Conservation (phyloP, 1,284 basidiomycete genomes). For the Bondarzewia mesenterica region DNA sequence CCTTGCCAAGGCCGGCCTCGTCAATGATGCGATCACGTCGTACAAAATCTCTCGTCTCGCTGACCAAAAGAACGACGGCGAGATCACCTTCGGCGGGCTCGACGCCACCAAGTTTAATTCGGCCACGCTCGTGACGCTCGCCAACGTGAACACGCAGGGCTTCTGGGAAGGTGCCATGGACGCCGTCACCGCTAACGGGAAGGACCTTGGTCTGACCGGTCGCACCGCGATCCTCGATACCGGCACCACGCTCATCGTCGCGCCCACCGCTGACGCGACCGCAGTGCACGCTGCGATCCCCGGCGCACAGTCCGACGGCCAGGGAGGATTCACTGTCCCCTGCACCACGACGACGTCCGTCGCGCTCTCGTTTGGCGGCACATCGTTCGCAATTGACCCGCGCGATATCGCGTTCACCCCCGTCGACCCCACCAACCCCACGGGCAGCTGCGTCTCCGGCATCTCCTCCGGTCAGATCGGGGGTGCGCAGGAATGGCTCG, state of each 20-base stretch:
- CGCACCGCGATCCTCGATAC: conserved; percentile 76
- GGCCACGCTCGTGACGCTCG: conserved; percentile 43
- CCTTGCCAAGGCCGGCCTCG: conserved; percentile 51
- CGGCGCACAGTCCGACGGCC: conserved; percentile 51
- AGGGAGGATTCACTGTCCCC: conserved; percentile 60
- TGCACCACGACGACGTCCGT: conserved; percentile 63
- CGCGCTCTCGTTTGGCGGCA: conserved; percentile 61
- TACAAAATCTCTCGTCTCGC: conserved; percentile 75
- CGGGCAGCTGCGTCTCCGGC: conserved; percentile 67
- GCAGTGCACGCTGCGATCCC: conserved; percentile 52
- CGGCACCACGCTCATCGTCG: conserved; percentile 64
- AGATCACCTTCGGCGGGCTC: conserved; percentile 76
- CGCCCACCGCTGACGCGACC: conserved; percentile 49
- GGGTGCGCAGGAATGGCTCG: conserved; percentile 66
- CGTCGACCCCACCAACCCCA: conserved; percentile 48
- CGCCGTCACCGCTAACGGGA: conserved; percentile 48
- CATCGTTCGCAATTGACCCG: conserved; percentile 47
- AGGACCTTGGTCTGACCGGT: conserved; percentile 41
- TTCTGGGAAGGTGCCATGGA: conserved; percentile 76
- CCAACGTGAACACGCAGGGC: conserved; percentile 54
- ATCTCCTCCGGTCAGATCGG: conserved; percentile 62
- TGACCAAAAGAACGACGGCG: conserved; percentile 70
- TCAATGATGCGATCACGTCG: conserved; percentile 65
- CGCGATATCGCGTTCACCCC: conserved; percentile 69
- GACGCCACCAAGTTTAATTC: conserved; percentile 63